Conservation (phyloP, 2,329 filamentous ascomycete species). For the Thielaviopsis populi region DNA sequence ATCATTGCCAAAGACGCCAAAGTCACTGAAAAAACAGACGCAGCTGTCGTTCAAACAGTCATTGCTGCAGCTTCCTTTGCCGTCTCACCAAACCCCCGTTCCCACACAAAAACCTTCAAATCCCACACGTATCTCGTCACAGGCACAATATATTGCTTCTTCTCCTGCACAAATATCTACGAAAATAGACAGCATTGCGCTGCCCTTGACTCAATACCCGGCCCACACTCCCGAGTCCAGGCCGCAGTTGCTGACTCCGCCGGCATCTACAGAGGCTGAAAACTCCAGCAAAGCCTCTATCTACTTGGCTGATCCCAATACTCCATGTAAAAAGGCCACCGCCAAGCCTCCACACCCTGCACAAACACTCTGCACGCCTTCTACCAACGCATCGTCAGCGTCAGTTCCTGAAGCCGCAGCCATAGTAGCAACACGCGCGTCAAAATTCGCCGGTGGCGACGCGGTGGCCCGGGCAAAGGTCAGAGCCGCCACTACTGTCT, state of each 20-base stretch:
- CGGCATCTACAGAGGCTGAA: not conserved
- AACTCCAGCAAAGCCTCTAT: not conserved
- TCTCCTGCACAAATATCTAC: not conserved
- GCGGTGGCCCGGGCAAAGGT: constrained; percentile 3
- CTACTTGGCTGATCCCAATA: not conserved
- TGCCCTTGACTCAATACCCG: not conserved
- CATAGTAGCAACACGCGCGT: constrained; percentile 15
- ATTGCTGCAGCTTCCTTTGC: not conserved
- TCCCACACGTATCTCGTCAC: not conserved
- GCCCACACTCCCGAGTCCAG: not conserved
- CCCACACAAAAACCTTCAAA: not conserved
- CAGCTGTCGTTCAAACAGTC: not conserved
- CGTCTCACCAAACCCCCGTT: not conserved
- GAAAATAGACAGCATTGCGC: not conserved
- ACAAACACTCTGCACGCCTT: not conserved
- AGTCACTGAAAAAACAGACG: not conserved
- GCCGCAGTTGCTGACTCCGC: not conserved
- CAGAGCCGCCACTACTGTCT: not conserved
- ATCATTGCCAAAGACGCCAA: not conserved
- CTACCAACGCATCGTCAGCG: not conserved
- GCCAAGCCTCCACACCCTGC: not conserved
- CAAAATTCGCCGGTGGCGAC: constrained; percentile 11
- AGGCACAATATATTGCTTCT: not conserved
- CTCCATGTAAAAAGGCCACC: constrained; percentile 2
- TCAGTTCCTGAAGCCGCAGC: constrained; percentile 13